These are phyloP conservation scores for Mortierella sp. DNA, from an alignment of 371 early-diverging fungal genomes.

Conservation along the genomic window DNA sequence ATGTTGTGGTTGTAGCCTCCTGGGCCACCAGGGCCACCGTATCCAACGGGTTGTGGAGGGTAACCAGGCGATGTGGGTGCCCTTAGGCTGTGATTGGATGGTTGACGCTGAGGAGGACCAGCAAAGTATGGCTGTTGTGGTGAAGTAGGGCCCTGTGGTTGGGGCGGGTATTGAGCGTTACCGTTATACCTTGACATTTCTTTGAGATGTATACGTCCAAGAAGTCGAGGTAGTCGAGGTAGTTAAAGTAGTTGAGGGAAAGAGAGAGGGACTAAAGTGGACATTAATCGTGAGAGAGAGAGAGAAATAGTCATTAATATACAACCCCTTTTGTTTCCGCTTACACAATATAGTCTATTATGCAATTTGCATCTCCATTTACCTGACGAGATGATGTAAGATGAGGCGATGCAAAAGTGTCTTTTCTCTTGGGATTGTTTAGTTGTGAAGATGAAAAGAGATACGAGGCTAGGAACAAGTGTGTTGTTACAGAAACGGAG, in stretches of 20 bases:
- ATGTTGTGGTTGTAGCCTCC: constrained; percentile 17
- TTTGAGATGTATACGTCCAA: neutral
- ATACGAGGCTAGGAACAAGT: neutral
- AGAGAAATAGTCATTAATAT: no score
- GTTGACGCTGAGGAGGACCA: constrained; percentile 23
- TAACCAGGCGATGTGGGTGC: constrained; percentile 17
- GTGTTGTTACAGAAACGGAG: no score
- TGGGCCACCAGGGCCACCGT: constrained; percentile 16
- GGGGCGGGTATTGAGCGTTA: constrained; percentile 29
- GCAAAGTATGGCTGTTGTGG: constrained; percentile 22
- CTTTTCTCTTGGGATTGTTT: no score
- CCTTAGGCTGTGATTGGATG: constrained; percentile 28
- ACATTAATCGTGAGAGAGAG: neutral
- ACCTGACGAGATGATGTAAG: no score
- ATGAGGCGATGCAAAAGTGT: no score
- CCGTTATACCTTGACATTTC: constrained; percentile 28
- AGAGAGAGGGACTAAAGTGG: neutral
- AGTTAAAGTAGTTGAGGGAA: neutral
- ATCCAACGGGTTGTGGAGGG: constrained; percentile 23
- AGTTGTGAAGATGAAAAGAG: neutral
- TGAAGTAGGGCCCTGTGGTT: constrained; percentile 3
- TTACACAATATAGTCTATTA: no score
- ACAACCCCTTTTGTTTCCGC: no score
- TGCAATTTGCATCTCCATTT: no score
- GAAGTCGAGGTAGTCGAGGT: no score